Percentiles rank a stretch among this genome's conserved stretches.
Conservation (phyloP, 371 early-diverging fungal species). For the Saksenaea vasiformis region DNA sequence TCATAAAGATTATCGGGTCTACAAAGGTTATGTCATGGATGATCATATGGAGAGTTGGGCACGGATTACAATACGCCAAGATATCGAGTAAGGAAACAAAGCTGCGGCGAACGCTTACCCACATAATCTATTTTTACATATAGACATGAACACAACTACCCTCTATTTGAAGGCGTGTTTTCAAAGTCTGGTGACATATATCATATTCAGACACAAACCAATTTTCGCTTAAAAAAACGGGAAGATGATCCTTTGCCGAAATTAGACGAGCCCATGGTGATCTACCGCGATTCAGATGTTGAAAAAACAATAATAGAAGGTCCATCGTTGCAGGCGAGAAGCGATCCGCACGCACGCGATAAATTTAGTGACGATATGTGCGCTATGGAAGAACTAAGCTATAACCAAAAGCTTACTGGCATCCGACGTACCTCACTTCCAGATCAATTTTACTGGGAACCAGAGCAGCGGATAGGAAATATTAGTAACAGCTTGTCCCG, state of each 20-base stretch:
- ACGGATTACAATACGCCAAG: constrained; percentile 57
- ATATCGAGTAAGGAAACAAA: constrained; percentile 25
- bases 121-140: background rate
- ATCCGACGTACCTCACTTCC: background rate
- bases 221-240: constrained; percentile 59
- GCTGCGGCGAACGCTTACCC: background rate
- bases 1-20: constrained; percentile 53
- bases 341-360: background rate
- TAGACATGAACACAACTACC: constrained; percentile 22
- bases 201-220: constrained; percentile 60
- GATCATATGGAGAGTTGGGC: constrained; percentile 53
- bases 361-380: constrained; percentile 14
- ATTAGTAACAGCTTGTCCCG: constrained; percentile 17
- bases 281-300: constrained; percentile 71
- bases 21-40: constrained; percentile 56
- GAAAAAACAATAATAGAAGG: constrained; percentile 4
- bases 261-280: constrained; percentile 46
- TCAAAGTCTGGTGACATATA: constrained; percentile 54
- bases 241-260: constrained; percentile 52
- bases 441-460: background rate
- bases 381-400: constrained; percentile 24
- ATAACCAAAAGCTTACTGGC: constrained; percentile 21
- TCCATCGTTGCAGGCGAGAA: too few species aligned
- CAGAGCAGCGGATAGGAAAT: constrained; percentile 22
- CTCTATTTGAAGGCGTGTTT: constrained; percentile 70